A percentile compares a stretch with the other conserved stretches of the same genome.
These are phyloP conservation scores for Binderoboletus segoi DNA, from an alignment of 1,284 basidiomycete genomes.

Conservation along the genomic window DNA sequence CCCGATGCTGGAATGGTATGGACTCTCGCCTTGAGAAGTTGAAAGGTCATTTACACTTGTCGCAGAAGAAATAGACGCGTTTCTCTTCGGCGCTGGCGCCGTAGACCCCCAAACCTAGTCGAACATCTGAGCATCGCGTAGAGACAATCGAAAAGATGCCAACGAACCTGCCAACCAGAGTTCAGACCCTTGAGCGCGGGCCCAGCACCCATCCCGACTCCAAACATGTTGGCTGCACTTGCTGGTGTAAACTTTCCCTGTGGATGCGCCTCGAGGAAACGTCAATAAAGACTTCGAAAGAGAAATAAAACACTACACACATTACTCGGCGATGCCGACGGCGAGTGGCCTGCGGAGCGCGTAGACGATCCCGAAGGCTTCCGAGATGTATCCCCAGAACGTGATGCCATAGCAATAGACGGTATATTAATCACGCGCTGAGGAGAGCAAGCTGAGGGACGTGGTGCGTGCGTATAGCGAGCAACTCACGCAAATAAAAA, in stretches of 20 bases:
- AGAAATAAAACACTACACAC: conserved; percentile 37
- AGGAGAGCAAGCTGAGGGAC: conserved; percentile 20
- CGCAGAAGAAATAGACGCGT: conserved; percentile 63
- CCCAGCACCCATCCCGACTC: conserved; percentile 51
- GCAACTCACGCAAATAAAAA: conserved; percentile 35
- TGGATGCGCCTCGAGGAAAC: conserved; percentile 35
- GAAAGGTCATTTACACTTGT: conserved; percentile 54
- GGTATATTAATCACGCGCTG: conserved; percentile 36
- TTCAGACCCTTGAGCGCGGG: conserved; percentile 55
- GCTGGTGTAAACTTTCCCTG: conserved; percentile 51
- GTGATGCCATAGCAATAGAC: conserved; percentile 49
- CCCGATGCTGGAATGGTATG: conserved; percentile 48
- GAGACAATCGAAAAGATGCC: conserved; percentile 6
- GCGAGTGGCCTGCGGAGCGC: conserved; percentile 63
- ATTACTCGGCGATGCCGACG: conserved; percentile 55
- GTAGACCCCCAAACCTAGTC: conserved; percentile 62
- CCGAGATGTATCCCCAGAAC: conserved; percentile 53
- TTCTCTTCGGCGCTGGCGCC: conserved; percentile 54
- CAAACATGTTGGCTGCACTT: conserved; percentile 51
- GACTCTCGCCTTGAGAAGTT: conserved; percentile 48
- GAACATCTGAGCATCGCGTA: conserved; percentile 4
- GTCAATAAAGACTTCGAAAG: conserved; percentile 13
- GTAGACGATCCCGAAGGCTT: conserved; percentile 70
- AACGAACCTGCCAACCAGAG: conserved; percentile 71
- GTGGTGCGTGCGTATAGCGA: conserved; percentile 5